phyloP scores from a whole-genome alignment of 2,329 filamentous ascomycete species.

The Cladosporium phlei region DNA sequence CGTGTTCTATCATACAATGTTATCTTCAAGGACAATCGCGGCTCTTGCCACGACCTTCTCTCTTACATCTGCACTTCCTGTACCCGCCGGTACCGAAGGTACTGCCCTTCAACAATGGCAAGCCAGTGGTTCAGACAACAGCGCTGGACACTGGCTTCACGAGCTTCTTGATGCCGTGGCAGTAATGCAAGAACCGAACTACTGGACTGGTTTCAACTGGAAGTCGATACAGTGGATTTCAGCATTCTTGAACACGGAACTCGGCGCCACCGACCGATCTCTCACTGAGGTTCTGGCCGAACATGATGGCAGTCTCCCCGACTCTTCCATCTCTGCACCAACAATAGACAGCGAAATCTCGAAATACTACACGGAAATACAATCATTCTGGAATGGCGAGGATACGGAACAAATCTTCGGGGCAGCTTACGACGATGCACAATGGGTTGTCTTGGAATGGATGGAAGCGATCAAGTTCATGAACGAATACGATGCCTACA shows the following conservation, averaged over 20 bases:
- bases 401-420: constrained; percentile 30
- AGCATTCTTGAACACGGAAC: constrained; percentile 26
- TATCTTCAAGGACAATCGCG: background rate
- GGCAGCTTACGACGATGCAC: constrained; percentile 32
- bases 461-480: constrained; percentile 31
- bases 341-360: constrained; percentile 23
- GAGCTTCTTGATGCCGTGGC: constrained; percentile 25
- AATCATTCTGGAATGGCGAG: constrained; percentile 26
- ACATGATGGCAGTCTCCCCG: constrained; percentile 15
- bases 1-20: constrained; percentile 7
- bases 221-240: constrained; percentile 28
- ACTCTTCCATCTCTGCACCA: constrained; percentile 13
- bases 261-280: constrained; percentile 21
- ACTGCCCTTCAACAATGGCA: background rate
- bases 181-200: constrained; percentile 25
- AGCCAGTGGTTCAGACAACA: background rate
- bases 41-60: background rate
- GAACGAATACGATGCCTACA: constrained; percentile 25
- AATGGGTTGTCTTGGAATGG: constrained; percentile 34
- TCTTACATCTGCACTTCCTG: constrained; percentile 4
- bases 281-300: constrained; percentile 18
- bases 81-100: background rate
- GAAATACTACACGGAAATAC: constrained; percentile 25
- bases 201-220: constrained; percentile 31
- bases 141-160: constrained; percentile 21